Evolutionary conservation across 805 yeast genomes (phyloP).

Genomic region (Saturnispora saitoi): DNA sequence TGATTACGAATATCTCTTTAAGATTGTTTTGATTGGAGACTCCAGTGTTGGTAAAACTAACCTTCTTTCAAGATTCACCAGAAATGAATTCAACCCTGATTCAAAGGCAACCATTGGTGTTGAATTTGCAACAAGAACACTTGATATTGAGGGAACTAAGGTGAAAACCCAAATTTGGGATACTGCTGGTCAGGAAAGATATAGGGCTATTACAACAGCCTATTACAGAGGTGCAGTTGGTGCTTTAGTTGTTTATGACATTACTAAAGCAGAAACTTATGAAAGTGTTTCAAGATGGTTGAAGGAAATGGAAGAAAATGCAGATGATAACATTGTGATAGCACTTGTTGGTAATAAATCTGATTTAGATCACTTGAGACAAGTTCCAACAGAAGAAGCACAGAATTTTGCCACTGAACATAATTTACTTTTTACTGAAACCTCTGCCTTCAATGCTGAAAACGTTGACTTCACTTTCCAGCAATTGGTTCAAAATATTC

Average conservation of each 20-base stretch:
- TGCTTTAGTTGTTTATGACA: constrained; percentile 91
- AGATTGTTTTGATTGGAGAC: constrained; percentile 91
- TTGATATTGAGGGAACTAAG: constrained; percentile 75
- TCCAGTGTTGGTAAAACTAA: constrained; percentile 97
- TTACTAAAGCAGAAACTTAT: constrained; percentile 80
- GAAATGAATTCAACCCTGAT: constrained; percentile 92
- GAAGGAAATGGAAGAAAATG: constrained; percentile 85
- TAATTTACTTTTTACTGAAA: constrained; percentile 87
- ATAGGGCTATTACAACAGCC: constrained; percentile 95
- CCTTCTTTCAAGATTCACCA: constrained; percentile 83
- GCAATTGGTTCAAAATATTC: constrained; percentile 84
- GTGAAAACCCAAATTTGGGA: constrained; percentile 96
- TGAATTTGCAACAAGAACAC: constrained; percentile 94
- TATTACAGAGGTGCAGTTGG: constrained; percentile 98
- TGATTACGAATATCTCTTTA: constrained; percentile 89
- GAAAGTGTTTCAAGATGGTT: constrained; percentile 84
- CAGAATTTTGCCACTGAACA: constrained; percentile 89
- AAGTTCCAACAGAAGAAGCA: constrained; percentile 97
- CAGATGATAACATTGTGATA: constrained; percentile 89
- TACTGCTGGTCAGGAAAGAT: constrained; percentile 98
- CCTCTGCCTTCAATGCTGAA: constrained; percentile 88
- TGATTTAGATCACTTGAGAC: constrained; percentile 85
- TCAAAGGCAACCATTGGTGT: constrained; percentile 95
- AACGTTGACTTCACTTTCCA: constrained; percentile 93
- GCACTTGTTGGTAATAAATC: constrained; percentile 90